Conservation (phyloP, 768 basidiomycete genomes). For the Macrolepiota dolichaula region DNA sequence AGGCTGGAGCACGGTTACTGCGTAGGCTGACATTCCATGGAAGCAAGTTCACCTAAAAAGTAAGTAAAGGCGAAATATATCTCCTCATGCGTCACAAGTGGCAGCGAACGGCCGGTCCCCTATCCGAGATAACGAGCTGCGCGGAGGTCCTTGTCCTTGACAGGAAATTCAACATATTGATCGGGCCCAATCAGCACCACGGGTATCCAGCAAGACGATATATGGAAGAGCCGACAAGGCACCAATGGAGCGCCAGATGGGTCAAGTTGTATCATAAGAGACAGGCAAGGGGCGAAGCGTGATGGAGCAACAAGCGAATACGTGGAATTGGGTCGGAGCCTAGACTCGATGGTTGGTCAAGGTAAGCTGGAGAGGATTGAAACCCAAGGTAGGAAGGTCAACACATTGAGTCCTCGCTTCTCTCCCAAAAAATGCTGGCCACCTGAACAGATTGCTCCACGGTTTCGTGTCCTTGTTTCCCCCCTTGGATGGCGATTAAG, state of each 20-base stretch:
- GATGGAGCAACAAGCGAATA: not conserved
- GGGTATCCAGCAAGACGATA: too few species aligned
- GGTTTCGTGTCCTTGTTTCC: not conserved
- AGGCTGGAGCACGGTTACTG: too few species aligned
- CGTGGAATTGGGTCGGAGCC: not conserved
- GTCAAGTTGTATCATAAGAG: not conserved
- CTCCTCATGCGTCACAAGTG: too few species aligned
- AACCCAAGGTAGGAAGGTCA: slow-evolving; percentile 1
- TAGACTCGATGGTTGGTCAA: not conserved
- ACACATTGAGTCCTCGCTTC: not conserved
- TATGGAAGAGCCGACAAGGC: too few species aligned
- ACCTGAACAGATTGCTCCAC: slow-evolving; percentile 1
- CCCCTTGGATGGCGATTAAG: not conserved
- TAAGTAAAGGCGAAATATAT: not conserved
- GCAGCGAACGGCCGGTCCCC: too few species aligned
- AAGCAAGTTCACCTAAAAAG: not conserved
- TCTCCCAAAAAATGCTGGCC: not conserved
- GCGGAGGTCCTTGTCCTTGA: too few species aligned
- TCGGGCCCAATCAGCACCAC: too few species aligned
- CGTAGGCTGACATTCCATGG: too few species aligned
- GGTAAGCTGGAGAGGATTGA: not conserved
- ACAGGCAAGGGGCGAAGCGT: not conserved
- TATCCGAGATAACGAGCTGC: too few species aligned
- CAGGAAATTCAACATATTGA: not conserved
- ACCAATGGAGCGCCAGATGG: not conserved